Percentiles rank a stretch among this genome's conserved stretches.
Conservation (phyloP, 2,329 filamentous ascomycete species). For the Tolypocladium endophyticum region DNA sequence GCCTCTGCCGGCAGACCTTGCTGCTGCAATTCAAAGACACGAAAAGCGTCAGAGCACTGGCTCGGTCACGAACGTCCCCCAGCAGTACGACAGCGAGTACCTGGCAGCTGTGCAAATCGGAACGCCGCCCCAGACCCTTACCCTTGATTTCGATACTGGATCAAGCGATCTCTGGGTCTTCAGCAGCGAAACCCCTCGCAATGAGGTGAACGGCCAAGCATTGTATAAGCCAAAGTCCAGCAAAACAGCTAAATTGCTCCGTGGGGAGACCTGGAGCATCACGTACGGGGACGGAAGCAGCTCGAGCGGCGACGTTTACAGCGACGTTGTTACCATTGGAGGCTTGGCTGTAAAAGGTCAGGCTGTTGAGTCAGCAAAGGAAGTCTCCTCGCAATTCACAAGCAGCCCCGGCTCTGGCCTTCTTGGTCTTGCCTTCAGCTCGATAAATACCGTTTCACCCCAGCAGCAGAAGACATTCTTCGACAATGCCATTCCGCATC, state of each 20-base stretch:
- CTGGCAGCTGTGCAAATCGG: slow-evolving; percentile 8
- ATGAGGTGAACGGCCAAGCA: slow-evolving; percentile 26
- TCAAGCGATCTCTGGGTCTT: slow-evolving; percentile 23
- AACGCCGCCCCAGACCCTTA: slow-evolving; percentile 8
- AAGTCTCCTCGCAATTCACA: slow-evolving; percentile 29
- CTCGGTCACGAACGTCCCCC: slow-evolving; percentile 4
- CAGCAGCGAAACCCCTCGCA: slow-evolving; percentile 28
- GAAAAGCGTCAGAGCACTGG: slow-evolving; percentile 1
- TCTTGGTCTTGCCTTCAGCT: slow-evolving; percentile 31
- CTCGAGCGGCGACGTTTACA: slow-evolving; percentile 32
- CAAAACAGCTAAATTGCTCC: slow-evolving; percentile 23
- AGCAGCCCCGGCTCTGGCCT: slow-evolving; percentile 30
- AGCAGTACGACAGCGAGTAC: slow-evolving; percentile 6
- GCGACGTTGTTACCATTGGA: slow-evolving; percentile 30
- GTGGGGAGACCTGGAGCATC: slow-evolving; percentile 30
- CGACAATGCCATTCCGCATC: slow-evolving; percentile 15
- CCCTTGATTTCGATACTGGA: slow-evolving; percentile 12
- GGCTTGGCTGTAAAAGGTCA: slow-evolving; percentile 28
- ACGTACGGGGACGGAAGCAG: slow-evolving; percentile 31
- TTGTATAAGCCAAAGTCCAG: slow-evolving; percentile 28
- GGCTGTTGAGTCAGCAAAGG: slow-evolving; percentile 31
- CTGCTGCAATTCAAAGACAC: not conserved
- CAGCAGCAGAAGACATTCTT: slow-evolving; percentile 32
- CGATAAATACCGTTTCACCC: slow-evolving; percentile 30
- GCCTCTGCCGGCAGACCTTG: not conserved